Evolutionary conservation across 1,284 basidiomycete species (phyloP), one percentile per base, ranked within the genome.

Genomic region (Leccinum subrobustum): DNA sequence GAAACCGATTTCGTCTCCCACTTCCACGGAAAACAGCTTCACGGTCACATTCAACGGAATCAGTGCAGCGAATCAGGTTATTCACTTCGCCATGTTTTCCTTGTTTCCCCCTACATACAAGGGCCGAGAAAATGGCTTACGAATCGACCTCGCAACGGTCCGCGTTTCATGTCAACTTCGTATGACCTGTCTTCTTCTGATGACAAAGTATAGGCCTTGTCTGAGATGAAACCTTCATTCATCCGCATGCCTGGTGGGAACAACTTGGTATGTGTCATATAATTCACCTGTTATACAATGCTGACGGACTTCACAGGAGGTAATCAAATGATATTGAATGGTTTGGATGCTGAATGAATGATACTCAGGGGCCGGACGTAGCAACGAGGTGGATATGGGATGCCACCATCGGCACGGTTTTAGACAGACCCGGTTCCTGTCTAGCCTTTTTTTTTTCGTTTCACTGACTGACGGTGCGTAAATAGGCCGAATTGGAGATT

Each of bases 91-190:
- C 0, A 75, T 90, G 79, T 79, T 89, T 57, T 86, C 84, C 3
- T 75, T 90, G 56, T 89, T 91, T 73, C 88, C 88, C 3, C 89
- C 88, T 1, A 90, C 88, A 1, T 90, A 84, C 72, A 88, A 87
- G 60, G 74, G 77, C 58, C 77, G 85, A 59, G 63, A 75, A 48
- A 90, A 90, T 69, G 88, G 88, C 0, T 80, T 90, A 78, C 77
- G 88, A 47, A 70, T 80, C 4, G 89, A 91, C 70, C 75, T 91
- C 51, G 86, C 88, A 1, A 76, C 84, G 68, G 84, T 83, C 59
- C 31, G 70, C 60, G 52, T 50, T 51, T 25, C 18, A 6, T 14
- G 20, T 33, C 48, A 25, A 18, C 20, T 52, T 25, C 7, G 23
- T 58, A 14, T n/a, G 14, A 57, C 8, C n/a, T 14, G 4, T 12